phyloP scores from a whole-genome alignment of 2,329 filamentous ascomycete species.

The Domatiomyces globalis region DNA sequence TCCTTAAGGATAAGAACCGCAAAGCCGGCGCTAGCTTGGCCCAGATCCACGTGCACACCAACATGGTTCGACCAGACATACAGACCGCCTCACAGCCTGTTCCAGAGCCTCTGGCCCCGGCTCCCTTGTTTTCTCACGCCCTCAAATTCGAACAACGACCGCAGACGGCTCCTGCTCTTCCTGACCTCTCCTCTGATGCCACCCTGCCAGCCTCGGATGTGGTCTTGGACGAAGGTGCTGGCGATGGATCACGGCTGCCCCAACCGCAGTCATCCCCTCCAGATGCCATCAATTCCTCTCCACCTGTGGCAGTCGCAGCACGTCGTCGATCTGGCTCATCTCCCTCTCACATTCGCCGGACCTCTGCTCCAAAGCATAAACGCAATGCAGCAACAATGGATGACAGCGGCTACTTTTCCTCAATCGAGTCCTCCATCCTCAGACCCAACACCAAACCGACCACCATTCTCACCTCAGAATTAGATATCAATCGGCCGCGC shows the following conservation, averaged over 20 bases:
- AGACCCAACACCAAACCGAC: conserved; percentile 49
- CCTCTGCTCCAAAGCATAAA: conserved; percentile 52
- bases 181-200: conserved; percentile 60
- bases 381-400: conserved; percentile 68
- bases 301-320: conserved; percentile 53
- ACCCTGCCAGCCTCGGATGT: conserved; percentile 61
- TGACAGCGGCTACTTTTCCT: conserved; percentile 96
- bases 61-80: conserved; percentile 10
- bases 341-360: conserved; percentile 37
- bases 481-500: conserved; percentile 50
- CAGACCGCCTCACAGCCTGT: conserved; percentile 14
- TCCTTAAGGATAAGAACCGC: conserved; percentile 66
- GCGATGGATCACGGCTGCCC: conserved; percentile 29
- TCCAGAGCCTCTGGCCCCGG: conserved; percentile 11
- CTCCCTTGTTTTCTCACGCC: conserved; percentile 20
- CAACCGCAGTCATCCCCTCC: conserved; percentile 33
- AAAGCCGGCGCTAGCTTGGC: conserved; percentile 14
- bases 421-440: conserved; percentile 77
- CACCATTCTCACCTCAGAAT: conserved; percentile 59
- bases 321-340: conserved; percentile 55
- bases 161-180: conserved; percentile 16
- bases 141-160: conserved; percentile 22
- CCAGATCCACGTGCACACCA: conserved; percentile 31
- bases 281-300: conserved; percentile 71
- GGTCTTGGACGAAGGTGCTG: conserved; percentile 40